Evolutionary conservation across 2,329 filamentous ascomycete genomes (phyloP).

Genomic region (Cercospora berteroae): DNA sequence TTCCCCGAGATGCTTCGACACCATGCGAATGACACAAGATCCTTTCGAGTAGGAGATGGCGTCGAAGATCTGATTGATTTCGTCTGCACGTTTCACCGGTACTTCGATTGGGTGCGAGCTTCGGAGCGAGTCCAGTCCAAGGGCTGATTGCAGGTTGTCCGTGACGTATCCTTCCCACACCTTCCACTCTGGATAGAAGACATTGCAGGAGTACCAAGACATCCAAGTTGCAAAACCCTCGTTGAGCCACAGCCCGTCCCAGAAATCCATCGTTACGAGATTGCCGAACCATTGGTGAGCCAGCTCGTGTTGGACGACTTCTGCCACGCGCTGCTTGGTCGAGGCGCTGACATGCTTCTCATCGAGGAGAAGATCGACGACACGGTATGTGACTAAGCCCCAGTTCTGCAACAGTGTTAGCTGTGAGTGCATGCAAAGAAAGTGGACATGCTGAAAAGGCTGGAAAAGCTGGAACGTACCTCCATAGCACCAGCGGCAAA

Average conservation of each 20-base stretch:
- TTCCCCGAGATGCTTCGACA: conserved; percentile 91
- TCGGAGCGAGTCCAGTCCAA: conserved; percentile 83
- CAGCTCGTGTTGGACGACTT: conserved; percentile 94
- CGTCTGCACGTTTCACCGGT: conserved; percentile 88
- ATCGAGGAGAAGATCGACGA: conserved; percentile 85
- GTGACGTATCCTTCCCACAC: conserved; percentile 95
- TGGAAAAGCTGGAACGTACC: neutral
- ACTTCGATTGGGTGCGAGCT: conserved; percentile 97
- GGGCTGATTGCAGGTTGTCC: conserved; percentile 83
- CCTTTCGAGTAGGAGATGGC: conserved; percentile 97
- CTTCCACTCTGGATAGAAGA: conserved; percentile 97
- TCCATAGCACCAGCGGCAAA: conserved; percentile 70
- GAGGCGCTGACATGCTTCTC: conserved; percentile 87
- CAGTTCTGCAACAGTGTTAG: conserved; percentile 88
- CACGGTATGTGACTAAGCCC: conserved; percentile 92
- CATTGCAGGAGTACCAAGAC: conserved; percentile 92
- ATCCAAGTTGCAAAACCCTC: conserved; percentile 90
- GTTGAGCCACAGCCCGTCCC: conserved; percentile 96
- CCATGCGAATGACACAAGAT: conserved; percentile 93
- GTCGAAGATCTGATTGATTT: conserved; percentile 98
- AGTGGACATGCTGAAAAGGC: neutral
- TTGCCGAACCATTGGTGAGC: conserved; percentile 99
- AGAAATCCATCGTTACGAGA: conserved; percentile 97
- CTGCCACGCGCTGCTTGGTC: conserved; percentile 87
- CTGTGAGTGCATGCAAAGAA: neutral